A percentile compares a stretch with the other conserved stretches of the same genome.
Evolutionary conservation across 257 asterid species (phyloP).

Genomic region (Leptodermis oblonga): DNA sequence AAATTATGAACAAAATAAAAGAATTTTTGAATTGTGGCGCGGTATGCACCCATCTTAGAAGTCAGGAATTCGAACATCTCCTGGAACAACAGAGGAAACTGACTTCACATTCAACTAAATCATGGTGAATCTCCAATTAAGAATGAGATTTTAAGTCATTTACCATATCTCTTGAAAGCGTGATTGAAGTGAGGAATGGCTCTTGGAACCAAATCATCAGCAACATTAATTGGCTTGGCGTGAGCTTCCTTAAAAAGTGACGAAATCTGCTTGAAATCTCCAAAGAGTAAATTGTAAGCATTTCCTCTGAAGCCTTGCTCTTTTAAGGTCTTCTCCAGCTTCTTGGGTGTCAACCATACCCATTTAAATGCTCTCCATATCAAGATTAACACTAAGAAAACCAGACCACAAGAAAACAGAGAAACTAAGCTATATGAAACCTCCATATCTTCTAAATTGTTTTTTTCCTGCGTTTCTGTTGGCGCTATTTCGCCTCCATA

Average conservation of each 20-base stretch:
- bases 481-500: too few species aligned
- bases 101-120: too few species aligned
- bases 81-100: too few species aligned
- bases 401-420: too few species aligned
- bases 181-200: conserved; percentile 21
- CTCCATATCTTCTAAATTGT: too few species aligned
- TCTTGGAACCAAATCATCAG: conserved; percentile 30
- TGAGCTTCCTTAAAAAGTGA: conserved; percentile 13
- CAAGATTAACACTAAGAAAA: background rate
- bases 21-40: too few species aligned
- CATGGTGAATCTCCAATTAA: too few species aligned
- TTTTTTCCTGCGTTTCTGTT: too few species aligned
- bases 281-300: conserved; percentile 23
- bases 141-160: too few species aligned
- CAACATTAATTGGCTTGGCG: conserved; percentile 24
- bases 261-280: conserved; percentile 25
- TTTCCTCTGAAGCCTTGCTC: conserved; percentile 36
- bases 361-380: conserved; percentile 30
- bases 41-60: too few species aligned
- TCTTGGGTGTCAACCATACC: conserved; percentile 38
- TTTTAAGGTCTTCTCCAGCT: conserved; percentile 27
- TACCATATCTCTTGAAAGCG: conserved; percentile 31
- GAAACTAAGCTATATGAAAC: background rate
- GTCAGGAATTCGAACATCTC: too few species aligned
- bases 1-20: too few species aligned